These are phyloP conservation scores for Beauveria asiatica DNA, from an alignment of 2,329 filamentous ascomycete species.

Conservation along the genomic window DNA sequence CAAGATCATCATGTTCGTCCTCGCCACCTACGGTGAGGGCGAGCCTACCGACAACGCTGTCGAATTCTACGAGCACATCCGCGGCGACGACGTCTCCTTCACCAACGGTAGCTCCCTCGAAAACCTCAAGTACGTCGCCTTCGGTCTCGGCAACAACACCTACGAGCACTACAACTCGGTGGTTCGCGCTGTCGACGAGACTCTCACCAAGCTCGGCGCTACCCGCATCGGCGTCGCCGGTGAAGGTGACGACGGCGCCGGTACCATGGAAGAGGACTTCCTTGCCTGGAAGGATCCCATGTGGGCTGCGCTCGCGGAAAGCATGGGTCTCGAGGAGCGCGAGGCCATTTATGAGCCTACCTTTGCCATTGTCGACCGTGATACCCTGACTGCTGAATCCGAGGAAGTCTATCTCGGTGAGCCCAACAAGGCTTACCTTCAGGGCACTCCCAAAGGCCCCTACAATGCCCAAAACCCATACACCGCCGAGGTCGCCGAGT, in stretches of 20 bases:
- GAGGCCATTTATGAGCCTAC: constrained; percentile 93
- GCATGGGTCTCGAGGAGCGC: constrained; percentile 86
- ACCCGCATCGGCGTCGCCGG: constrained; percentile 78
- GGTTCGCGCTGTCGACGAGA: constrained; percentile 84
- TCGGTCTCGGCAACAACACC: constrained; percentile 97
- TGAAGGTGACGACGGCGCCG: constrained; percentile 94
- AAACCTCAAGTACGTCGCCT: constrained; percentile 87
- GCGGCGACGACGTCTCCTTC: constrained; percentile 71
- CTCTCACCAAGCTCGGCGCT: constrained; percentile 73
- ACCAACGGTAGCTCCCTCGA: constrained; percentile 65
- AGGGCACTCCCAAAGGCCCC: constrained; percentile 73
- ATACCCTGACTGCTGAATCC: constrained; percentile 64
- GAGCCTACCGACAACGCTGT: constrained; percentile 98
- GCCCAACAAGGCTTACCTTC: constrained; percentile 91
- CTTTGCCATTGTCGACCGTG: constrained; percentile 72
- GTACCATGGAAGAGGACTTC: constrained; percentile 99
- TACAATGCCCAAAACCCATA: constrained; percentile 96
- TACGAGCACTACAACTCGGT: constrained; percentile 99
- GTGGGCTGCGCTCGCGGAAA: constrained; percentile 78
- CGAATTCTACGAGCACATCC: constrained; percentile 96
- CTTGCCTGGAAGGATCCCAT: constrained; percentile 98
- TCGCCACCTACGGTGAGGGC: constrained; percentile 96
- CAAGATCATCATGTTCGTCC: constrained; percentile 88
- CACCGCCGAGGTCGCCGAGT: constrained; percentile 87
- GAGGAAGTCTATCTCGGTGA: constrained; percentile 88